Conservation (phyloP, 768 basidiomycete species). For the Suillus spraguei region DNA sequence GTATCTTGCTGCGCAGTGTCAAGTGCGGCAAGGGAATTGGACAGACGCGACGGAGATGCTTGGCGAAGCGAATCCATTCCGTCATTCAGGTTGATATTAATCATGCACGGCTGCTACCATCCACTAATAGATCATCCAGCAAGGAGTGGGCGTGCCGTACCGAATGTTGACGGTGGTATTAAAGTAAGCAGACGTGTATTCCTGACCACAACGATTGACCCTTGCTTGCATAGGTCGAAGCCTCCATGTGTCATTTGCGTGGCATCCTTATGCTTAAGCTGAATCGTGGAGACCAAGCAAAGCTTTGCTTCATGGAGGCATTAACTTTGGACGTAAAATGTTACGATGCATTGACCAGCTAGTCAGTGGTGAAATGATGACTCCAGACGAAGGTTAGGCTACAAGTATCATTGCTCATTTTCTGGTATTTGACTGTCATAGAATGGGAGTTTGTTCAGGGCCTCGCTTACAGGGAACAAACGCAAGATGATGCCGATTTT, state of each 20-base stretch:
- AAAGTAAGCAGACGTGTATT: slow-evolving; percentile 56
- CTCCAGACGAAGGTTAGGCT: slow-evolving; percentile 88
- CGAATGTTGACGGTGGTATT: slow-evolving; percentile 90
- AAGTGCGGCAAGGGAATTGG: slow-evolving; percentile 91
- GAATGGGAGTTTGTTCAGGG: slow-evolving; percentile 97
- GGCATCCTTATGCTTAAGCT: slow-evolving; percentile 94
- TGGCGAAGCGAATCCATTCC: slow-evolving; percentile 90
- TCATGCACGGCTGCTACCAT: not conserved
- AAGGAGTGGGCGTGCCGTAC: slow-evolving; percentile 68
- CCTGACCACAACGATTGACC: slow-evolving; percentile 3
- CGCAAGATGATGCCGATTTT: slow-evolving; percentile 87
- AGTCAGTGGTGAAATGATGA: slow-evolving; percentile 93
- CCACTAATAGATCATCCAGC: slow-evolving; percentile 35
- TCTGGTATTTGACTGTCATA: slow-evolving; percentile 34
- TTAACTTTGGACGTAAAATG: slow-evolving; percentile 94
- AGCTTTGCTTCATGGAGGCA: slow-evolving; percentile 95
- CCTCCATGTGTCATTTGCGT: slow-evolving; percentile 94
- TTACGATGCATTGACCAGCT: slow-evolving; percentile 95
- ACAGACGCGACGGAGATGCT: slow-evolving; percentile 89
- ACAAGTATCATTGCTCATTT: not conserved
- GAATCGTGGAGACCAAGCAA: slow-evolving; percentile 88
- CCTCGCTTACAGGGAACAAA: slow-evolving; percentile 81
- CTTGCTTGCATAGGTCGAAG: slow-evolving; percentile 72
- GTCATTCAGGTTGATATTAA: slow-evolving; percentile 55
- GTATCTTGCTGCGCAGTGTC: slow-evolving; percentile 95